These are phyloP conservation scores for Nephelium lappaceum DNA, from an alignment of 345 rosid genomes.

Conservation along the genomic window DNA sequence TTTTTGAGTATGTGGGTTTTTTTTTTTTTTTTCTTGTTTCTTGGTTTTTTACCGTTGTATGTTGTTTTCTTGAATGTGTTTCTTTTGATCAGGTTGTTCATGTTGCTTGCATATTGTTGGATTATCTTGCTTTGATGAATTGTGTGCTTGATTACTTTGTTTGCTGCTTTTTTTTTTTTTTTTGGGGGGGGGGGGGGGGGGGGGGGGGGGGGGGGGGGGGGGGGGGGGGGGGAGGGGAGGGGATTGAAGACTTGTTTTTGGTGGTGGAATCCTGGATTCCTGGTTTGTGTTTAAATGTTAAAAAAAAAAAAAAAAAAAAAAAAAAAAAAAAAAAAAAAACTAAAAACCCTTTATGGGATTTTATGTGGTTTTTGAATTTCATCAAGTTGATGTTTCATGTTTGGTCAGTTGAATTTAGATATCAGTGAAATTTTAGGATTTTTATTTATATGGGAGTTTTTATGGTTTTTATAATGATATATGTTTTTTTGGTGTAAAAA, in stretches of 20 bases:
- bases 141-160: background rate
- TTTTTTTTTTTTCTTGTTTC: too few relatives aligned
- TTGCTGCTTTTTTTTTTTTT: too few relatives aligned
- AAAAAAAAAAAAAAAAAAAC: too few relatives aligned
- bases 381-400: background rate
- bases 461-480: background rate
- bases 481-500: background rate
- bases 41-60: background rate
- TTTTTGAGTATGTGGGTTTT: too few relatives aligned
- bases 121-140: background rate
- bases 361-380: background rate
- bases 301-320: too few relatives aligned
- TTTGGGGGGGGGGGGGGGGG: too few relatives aligned
- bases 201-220: too few relatives aligned
- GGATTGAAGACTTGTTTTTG: background rate
- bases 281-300: background rate
- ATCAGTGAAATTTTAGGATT: background rate
- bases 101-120: slow-evolving; percentile 24
- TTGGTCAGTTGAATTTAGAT: background rate
- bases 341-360: background rate
- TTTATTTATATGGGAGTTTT: background rate
- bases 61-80: slow-evolving; percentile 1
- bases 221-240: too few relatives aligned
- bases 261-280: background rate
- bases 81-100: slow-evolving; percentile 16